A percentile compares a stretch with the other conserved stretches of the same genome.
phyloP scores from a whole-genome alignment of 441 rosid genomes.

The Gossypium schwendimanii region DNA sequence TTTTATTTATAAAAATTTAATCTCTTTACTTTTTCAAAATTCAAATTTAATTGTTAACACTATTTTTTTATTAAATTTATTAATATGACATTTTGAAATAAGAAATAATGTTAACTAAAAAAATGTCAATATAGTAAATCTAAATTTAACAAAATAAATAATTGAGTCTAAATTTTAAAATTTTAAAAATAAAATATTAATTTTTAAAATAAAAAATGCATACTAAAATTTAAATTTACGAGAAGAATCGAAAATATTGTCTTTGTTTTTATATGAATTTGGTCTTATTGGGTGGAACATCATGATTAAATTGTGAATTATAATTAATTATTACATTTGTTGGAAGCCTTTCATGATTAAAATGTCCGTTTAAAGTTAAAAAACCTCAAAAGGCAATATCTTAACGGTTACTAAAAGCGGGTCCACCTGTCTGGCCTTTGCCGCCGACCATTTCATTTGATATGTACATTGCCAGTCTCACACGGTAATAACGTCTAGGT shows the following conservation, averaged over 20 bases:
- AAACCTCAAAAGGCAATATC: neutral
- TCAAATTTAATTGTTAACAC: no score
- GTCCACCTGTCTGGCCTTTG: neutral
- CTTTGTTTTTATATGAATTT: neutral
- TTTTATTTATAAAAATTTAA: no score
- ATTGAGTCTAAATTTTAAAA: no score
- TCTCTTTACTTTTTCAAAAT: no score
- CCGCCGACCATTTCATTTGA: neutral
- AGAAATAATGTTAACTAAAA: no score
- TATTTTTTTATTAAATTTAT: no score
- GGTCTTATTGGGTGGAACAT: neutral
- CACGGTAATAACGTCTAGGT: neutral
- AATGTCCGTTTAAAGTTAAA: conserved; percentile 17
- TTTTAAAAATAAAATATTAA: no score
- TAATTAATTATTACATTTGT: neutral
- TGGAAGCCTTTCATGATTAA: conserved; percentile 5
- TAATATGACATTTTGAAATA: no score
- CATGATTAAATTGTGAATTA: neutral
- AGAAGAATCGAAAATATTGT: no score
- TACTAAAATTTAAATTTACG: neutral
- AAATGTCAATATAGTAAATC: no score
- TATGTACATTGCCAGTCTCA: neutral
- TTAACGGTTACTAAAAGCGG: conserved; percentile 17
- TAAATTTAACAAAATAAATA: no score
- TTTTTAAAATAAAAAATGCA: neutral